Base-by-base conservation (phyloP, 805 yeast species). In the Ogataea sp. region DNA sequence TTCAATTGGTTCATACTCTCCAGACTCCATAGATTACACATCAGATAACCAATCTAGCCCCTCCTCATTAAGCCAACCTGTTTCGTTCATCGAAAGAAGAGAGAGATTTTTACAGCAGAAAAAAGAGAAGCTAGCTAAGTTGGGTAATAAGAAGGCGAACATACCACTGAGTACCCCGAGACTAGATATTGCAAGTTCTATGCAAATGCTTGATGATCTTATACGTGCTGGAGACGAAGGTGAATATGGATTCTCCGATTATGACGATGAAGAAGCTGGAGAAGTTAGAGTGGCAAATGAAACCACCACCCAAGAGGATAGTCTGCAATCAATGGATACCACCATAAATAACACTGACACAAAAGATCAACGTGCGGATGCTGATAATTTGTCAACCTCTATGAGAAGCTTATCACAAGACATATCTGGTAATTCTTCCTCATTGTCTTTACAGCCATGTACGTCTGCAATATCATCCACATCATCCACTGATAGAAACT, bases 161-260 rank as follows among this genome's bases (percentile, higher is more conserved):
- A 56, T 66, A 2, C 72, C 73, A 25, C 56, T 63, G n/a, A 59
- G 67, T 10, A 58, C 53, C 40, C 67, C 65, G 17, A 61, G 60
- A n/a, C 55, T 64, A 21, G 67, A 69, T 44, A 60, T 68, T 23
- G 63, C 68, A 23, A 49, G 44, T 25, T 43, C 42, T 32, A 41
- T 40, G 33, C 39, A 37, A 18, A 13, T 37, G 16, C n/a, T 39
- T 10, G 42, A 38, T n/a, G 40, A 38, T 18, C 18, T 36, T 4
- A 36, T 39, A 9, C n/a, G 34, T 7, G 37, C 18, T 39, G 36
- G 42, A 30, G 30, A 39, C n/a, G 14, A 13, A 10, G 32, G 32
- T 17, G 20, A 18, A 5, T 35, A 9, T 17, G n/a, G 16, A n/a
- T 17, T 35, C 18, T 15, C 20, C 14, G 28, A 34, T 30, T 21